Evolutionary conservation across 352 stramenopile genomes (phyloP).

Genomic region (Phytophthora meadii): DNA sequence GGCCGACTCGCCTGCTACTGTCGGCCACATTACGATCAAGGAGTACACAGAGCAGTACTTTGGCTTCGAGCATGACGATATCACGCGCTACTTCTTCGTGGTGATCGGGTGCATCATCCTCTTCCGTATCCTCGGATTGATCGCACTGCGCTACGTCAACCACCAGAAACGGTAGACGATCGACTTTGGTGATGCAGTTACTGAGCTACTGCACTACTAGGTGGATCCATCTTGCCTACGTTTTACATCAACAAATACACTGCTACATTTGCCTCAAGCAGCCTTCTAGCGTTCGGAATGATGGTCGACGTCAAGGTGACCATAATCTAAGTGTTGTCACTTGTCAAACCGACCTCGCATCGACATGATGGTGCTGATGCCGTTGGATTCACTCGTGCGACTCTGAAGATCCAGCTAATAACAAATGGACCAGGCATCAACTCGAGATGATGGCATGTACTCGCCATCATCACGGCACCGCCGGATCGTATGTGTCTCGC

Average conservation of each 20-base stretch:
- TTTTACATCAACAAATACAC: conserved; percentile 10
- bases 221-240: conserved; percentile 3
- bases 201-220: conserved; percentile 27
- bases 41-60: conserved; percentile 38
- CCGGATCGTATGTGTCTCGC: neutral
- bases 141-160: conserved; percentile 50
- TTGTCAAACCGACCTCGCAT: neutral
- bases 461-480: conserved; percentile 17
- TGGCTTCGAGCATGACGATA: conserved; percentile 25
- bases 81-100: conserved; percentile 31
- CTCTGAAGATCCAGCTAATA: conserved; percentile 18
- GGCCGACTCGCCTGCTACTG: conserved; percentile 20
- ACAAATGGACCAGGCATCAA: conserved; percentile 1
- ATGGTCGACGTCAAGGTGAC: too few species aligned
- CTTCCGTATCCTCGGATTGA: conserved; percentile 40
- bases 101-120: conserved; percentile 35
- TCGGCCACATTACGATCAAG: conserved; percentile 37
- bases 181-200: conserved; percentile 56
- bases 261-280: neutral
- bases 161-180: conserved; percentile 56
- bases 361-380: conserved; percentile 1
- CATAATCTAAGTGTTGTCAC: neutral
- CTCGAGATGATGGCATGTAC: conserved; percentile 12
- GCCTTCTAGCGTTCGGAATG: too few species aligned
- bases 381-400: neutral